A percentile compares a stretch with the other conserved stretches of the same genome.
These are phyloP conservation scores for Urostyla sp. DNA, from an alignment of 73 alveolate species.

Conservation along the genomic window DNA sequence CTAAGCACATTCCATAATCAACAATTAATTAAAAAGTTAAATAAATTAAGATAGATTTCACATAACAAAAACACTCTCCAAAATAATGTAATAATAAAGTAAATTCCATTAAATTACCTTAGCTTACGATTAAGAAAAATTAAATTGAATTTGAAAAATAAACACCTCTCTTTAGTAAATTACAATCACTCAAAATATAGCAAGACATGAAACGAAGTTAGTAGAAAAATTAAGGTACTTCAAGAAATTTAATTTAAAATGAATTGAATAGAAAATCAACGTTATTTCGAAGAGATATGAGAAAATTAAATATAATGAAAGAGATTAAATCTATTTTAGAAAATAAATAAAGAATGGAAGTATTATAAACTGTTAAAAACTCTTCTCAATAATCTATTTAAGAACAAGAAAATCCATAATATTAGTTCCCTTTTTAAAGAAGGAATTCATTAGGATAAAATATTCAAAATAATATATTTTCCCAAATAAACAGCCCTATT, in stretches of 20 bases:
- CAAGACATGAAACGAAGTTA: too few species aligned
- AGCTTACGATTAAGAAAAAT: too few species aligned
- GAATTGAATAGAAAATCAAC: slow-evolving; percentile 40
- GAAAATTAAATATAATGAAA: slow-evolving; percentile 48
- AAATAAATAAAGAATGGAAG: slow-evolving; percentile 31
- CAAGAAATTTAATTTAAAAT: slow-evolving; percentile 13
- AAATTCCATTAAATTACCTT: too few species aligned
- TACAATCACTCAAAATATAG: too few species aligned
- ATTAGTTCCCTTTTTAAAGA: background rate
- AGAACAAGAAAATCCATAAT: background rate
- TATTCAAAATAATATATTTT: background rate
- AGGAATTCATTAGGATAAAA: background rate
- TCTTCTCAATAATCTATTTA: background rate
- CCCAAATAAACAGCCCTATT: background rate
- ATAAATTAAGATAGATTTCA: too few species aligned
- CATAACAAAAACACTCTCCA: too few species aligned
- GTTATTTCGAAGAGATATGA: slow-evolving; percentile 48
- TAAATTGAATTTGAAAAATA: too few species aligned
- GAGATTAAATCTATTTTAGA: slow-evolving; percentile 37
- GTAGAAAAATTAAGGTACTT: too few species aligned
- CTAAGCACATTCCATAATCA: too few species aligned
- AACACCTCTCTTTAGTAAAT: too few species aligned
- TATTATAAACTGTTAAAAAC: slow-evolving; percentile 2
- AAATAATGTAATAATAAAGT: too few species aligned
- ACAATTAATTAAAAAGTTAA: too few species aligned